Conservation (phyloP, 2,329 filamentous ascomycete species). For the Calonectria fujianensis region DNA sequence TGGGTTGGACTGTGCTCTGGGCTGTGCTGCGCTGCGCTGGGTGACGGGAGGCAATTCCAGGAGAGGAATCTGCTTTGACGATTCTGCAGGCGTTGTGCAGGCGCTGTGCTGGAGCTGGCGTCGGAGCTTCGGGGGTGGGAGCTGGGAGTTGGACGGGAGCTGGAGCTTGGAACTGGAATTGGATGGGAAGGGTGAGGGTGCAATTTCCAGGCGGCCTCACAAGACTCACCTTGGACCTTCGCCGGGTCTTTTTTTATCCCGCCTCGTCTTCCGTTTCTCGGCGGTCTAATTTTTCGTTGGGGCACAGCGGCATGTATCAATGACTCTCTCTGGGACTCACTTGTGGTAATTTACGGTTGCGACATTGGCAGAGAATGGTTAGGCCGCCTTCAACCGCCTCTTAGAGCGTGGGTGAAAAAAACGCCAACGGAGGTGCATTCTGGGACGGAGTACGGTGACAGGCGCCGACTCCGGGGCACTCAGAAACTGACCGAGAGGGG, state of each 20-base stretch:
- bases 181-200: conserved; percentile 31
- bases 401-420: conserved; percentile 24
- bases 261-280: conserved; percentile 27
- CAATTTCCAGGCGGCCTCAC: conserved; percentile 36
- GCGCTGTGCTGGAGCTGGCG: not conserved
- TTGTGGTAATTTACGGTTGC: conserved; percentile 14
- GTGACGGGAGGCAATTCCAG: conserved; percentile 22
- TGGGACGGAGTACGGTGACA: conserved; percentile 35
- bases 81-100: conserved; percentile 15
- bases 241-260: conserved; percentile 39
- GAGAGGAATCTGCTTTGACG: conserved; percentile 28
- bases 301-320: conserved; percentile 26
- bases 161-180: conserved; percentile 24
- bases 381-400: conserved; percentile 33
- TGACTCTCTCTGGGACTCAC: conserved; percentile 17
- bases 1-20: conserved; percentile 4
- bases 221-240: conserved; percentile 37
- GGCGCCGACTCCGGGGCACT: conserved; percentile 37
- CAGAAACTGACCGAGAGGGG: conserved; percentile 38
- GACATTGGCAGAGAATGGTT: conserved; percentile 25
- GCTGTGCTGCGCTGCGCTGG: conserved; percentile 10
- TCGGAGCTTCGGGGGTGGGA: conserved; percentile 20
- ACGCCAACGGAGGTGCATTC: conserved; percentile 30
- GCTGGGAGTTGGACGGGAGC: conserved; percentile 17
- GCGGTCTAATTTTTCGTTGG: conserved; percentile 36